Evolutionary conservation across 768 basidiomycete genomes (phyloP).

Genomic region (Chalciporus sphaerocephalus): DNA sequence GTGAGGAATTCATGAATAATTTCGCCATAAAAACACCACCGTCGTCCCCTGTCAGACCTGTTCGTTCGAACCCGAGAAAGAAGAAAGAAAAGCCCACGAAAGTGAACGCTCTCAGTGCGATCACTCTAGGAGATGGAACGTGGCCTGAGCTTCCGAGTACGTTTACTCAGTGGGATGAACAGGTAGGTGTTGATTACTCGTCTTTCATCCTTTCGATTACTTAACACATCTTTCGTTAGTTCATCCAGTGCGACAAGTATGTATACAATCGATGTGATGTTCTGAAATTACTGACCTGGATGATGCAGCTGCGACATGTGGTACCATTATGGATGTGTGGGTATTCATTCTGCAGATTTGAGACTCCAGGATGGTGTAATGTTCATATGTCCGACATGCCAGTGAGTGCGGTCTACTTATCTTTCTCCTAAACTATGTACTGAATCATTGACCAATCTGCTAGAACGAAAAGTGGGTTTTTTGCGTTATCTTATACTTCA

Average conservation of each 20-base stretch:
- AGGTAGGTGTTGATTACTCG: conserved; percentile 12
- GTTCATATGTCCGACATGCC: conserved; percentile 45
- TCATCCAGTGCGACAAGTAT: conserved; percentile 35
- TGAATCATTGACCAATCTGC: neutral
- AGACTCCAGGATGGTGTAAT: conserved; percentile 29
- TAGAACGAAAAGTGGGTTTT: conserved; percentile 14
- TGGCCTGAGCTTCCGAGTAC: conserved; percentile 15
- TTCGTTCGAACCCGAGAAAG: neutral
- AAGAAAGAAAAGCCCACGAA: conserved; percentile 1
- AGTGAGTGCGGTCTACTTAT: conserved; percentile 13
- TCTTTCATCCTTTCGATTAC: neutral
- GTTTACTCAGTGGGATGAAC: conserved; percentile 20
- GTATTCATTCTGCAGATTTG: conserved; percentile 34
- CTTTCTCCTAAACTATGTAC: neutral
- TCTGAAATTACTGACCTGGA: neutral
- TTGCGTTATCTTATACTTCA: neutral
- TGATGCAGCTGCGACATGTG: conserved; percentile 37
- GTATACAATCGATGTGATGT: conserved; percentile 1
- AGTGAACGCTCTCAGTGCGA: neutral
- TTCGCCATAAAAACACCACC: conserved; percentile 1
- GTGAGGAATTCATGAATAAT: neutral
- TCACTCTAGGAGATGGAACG: neutral
- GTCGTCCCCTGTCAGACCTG: neutral
- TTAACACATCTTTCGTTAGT: conserved; percentile 14
- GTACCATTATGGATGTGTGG: conserved; percentile 54